These are phyloP conservation scores for Neolentinus lepideus DNA, from an alignment of 1,284 basidiomycete genomes.

Conservation along the genomic window DNA sequence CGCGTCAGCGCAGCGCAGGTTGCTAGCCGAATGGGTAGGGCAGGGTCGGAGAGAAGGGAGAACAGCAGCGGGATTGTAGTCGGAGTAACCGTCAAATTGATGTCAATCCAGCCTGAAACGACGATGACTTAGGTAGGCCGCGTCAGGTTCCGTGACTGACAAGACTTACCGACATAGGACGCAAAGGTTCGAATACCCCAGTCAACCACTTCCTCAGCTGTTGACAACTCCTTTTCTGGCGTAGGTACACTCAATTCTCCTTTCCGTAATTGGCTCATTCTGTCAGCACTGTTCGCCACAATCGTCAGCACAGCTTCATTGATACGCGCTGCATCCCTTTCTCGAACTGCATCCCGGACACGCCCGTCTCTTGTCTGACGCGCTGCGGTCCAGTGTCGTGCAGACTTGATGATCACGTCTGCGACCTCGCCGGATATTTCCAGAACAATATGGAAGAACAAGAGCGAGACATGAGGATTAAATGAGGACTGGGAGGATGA, in stretches of 20 bases:
- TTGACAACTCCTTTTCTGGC: conserved; percentile 43
- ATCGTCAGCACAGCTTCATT: conserved; percentile 86
- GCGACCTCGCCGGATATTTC: conserved; percentile 92
- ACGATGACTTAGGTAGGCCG: not conserved
- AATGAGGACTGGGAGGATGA: conserved; percentile 48
- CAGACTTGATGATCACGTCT: conserved; percentile 84
- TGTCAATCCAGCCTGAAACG: conserved; percentile 90
- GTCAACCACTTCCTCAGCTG: conserved; percentile 77
- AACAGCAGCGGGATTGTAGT: conserved; percentile 85
- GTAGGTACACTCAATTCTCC: conserved; percentile 27
- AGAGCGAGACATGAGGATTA: conserved; percentile 76
- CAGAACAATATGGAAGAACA: conserved; percentile 83
- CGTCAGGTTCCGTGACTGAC: not conserved
- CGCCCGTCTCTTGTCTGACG: conserved; percentile 76
- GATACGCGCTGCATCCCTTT: conserved; percentile 81
- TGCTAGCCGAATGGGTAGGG: conserved; percentile 76
- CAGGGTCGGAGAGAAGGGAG: conserved; percentile 75
- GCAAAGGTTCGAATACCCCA: conserved; percentile 88
- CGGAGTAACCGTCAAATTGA: conserved; percentile 91
- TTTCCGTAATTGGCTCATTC: conserved; percentile 48
- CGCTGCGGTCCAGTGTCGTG: conserved; percentile 60
- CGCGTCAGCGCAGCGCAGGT: conserved; percentile 77
- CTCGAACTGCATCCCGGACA: conserved; percentile 86
- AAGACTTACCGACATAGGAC: conserved; percentile 82
- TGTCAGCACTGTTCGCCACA: conserved; percentile 68